Conservation (phyloP, 169 alveolate genomes). For the Plasmodium yoelii region DNA sequence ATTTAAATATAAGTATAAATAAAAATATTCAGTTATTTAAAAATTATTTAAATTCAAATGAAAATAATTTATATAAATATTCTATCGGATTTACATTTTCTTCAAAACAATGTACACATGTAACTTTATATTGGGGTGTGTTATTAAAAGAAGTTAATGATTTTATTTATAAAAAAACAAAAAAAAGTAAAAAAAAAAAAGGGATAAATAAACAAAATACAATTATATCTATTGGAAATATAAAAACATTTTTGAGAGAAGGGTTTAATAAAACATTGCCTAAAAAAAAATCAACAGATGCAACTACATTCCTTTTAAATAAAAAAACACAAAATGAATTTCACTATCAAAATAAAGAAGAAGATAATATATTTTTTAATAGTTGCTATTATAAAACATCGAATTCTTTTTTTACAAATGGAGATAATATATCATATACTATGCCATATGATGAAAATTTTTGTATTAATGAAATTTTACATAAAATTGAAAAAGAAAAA, state of each 20-base stretch:
- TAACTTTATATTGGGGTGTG: constrained; percentile 41
- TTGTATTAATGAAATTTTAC: constrained; percentile 33
- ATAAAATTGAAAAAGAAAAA: constrained; percentile 23
- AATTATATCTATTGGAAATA: constrained; percentile 55
- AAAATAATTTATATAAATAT: constrained; percentile 31
- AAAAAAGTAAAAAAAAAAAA: neutral
- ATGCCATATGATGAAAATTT: constrained; percentile 55
- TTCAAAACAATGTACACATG: constrained; percentile 9
- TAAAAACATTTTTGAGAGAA: constrained; percentile 40
- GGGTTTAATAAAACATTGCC: constrained; percentile 37
- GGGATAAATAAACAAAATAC: constrained; percentile 17
- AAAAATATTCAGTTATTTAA: constrained; percentile 31
- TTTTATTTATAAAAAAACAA: constrained; percentile 15
- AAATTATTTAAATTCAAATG: constrained; percentile 38
- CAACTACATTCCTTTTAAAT: constrained; percentile 25
- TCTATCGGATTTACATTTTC: constrained; percentile 30
- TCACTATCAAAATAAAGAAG: neutral
- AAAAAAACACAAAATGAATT: constrained; percentile 10
- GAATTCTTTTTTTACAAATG: constrained; percentile 13
- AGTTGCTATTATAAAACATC: constrained; percentile 38
- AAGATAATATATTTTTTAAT: constrained; percentile 14
- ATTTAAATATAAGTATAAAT: constrained; percentile 29
- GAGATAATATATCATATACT: constrained; percentile 33
- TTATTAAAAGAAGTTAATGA: constrained; percentile 41
- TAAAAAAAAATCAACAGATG: constrained; percentile 29